phyloP scores from a whole-genome alignment of 2,329 filamentous ascomycete species.

The Verticillium longisporum region DNA sequence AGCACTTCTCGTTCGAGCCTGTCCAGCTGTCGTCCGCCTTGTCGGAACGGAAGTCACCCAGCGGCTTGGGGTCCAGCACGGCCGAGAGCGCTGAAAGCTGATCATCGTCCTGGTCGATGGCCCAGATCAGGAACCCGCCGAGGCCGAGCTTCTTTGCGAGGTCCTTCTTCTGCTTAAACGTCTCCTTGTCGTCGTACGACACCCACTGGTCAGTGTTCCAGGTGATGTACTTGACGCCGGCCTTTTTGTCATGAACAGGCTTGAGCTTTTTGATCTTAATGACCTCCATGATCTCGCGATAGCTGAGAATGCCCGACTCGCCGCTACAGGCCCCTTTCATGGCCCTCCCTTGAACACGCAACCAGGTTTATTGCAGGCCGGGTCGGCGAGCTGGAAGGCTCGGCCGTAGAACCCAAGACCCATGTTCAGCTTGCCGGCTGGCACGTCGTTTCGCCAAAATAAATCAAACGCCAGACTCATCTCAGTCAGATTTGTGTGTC shows the following conservation, averaged over 20 bases:
- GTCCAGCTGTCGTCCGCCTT: not conserved
- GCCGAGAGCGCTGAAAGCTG: too few relatives aligned
- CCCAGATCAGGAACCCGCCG: slow-evolving; percentile 10
- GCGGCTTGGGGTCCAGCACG: too few relatives aligned
- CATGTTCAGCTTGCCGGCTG: slow-evolving; percentile 31
- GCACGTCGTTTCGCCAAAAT: slow-evolving; percentile 38
- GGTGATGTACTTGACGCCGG: slow-evolving; percentile 22
- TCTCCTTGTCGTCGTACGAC: slow-evolving; percentile 25
- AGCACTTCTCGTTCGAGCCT: slow-evolving; percentile 16
- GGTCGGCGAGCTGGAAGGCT: slow-evolving; percentile 18
- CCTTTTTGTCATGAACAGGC: slow-evolving; percentile 6
- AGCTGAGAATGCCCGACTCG: slow-evolving; percentile 19
- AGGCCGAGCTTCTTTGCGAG: slow-evolving; percentile 20
- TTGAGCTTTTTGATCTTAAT: slow-evolving; percentile 16
- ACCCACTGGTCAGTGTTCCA: slow-evolving; percentile 29
- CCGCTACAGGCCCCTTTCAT: slow-evolving; percentile 19
- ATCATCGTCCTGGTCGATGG: too few relatives aligned
- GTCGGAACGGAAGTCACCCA: too few relatives aligned
- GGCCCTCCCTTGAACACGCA: slow-evolving; percentile 21
- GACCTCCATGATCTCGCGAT: slow-evolving; percentile 24
- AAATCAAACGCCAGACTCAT: slow-evolving; percentile 35
- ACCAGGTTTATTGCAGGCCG: slow-evolving; percentile 17
- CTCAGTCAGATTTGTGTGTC: slow-evolving; percentile 41
- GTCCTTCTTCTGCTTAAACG: slow-evolving; percentile 24
- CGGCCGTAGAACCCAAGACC: slow-evolving; percentile 40